These are phyloP conservation scores for Lolium perenne DNA, from an alignment of 176 grass and related monocot genomes.

Conservation along the genomic window DNA sequence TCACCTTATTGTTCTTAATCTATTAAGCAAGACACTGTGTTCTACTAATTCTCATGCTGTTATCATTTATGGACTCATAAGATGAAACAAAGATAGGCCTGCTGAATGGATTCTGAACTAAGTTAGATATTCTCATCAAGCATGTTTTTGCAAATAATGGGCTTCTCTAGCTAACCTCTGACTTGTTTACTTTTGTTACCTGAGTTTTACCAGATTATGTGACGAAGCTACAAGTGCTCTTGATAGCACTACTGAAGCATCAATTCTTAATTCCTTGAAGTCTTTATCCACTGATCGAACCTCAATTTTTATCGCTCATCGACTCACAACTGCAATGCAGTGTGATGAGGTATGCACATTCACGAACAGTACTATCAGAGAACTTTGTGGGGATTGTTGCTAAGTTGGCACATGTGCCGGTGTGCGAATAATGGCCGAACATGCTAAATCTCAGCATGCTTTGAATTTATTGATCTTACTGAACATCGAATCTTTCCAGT, in stretches of 20 bases:
- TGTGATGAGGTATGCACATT: conserved; percentile 74
- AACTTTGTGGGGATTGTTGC: neutral
- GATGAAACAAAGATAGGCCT: conserved; percentile 2
- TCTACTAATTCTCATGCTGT: neutral
- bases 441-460: neutral
- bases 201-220: conserved; percentile 62
- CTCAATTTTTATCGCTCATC: conserved; percentile 91
- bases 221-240: conserved; percentile 98
- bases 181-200: conserved; percentile 18
- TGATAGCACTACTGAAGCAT: conserved; percentile 96
- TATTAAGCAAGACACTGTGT: neutral
- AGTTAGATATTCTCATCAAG: neutral
- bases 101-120: conserved; percentile 7
- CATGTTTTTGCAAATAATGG: conserved; percentile 37
- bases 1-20: neutral
- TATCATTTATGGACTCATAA: neutral
- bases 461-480: conserved; percentile 10
- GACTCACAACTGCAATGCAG: conserved; percentile 97
- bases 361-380: neutral
- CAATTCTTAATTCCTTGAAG: conserved; percentile 88
- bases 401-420: neutral
- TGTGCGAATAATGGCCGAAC: neutral
- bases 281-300: conserved; percentile 71
- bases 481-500: neutral
- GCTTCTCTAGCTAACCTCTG: neutral